Percentiles rank a stretch among this genome's conserved stretches.
Evolutionary conservation across 1,284 basidiomycete genomes (phyloP).

Genomic region (Trichosporon sp.): DNA sequence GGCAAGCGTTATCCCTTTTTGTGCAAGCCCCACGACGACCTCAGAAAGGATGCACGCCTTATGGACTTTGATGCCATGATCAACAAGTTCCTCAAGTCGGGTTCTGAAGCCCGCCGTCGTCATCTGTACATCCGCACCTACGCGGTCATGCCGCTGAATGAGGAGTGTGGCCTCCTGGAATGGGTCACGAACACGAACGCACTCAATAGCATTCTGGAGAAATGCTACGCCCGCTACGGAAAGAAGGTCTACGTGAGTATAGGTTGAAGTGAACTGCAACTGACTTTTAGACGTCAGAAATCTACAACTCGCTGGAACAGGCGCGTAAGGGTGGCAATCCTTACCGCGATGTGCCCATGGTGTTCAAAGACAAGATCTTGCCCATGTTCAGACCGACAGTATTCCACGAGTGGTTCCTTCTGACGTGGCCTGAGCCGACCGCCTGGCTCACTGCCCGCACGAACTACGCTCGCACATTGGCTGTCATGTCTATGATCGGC

Average conservation of each 20-base stretch:
- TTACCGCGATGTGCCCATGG: conserved; percentile 20
- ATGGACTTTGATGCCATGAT: conserved; percentile 99
- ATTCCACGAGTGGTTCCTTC: conserved; percentile 97
- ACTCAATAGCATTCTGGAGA: conserved; percentile 74
- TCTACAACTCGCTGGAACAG: conserved; percentile 61
- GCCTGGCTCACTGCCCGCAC: conserved; percentile 89
- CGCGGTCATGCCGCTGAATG: conserved; percentile 93
- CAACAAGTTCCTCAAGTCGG: conserved; percentile 92
- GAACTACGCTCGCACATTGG: conserved; percentile 83
- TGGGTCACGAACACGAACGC: conserved; percentile 96
- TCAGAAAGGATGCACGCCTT: conserved; percentile 93
- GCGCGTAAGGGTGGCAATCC: conserved; percentile 23
- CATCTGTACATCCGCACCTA: conserved; percentile 92
- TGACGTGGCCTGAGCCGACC: conserved; percentile 94
- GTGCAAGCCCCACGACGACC: conserved; percentile 96
- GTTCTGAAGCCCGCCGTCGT: conserved; percentile 86
- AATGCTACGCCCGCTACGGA: conserved; percentile 69
- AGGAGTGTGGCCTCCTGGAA: conserved; percentile 96
- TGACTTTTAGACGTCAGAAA: conserved; percentile 58
- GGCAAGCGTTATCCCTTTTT: conserved; percentile 88
- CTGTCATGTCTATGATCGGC: conserved; percentile 99
- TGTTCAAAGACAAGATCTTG: conserved; percentile 69
- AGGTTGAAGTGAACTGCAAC: conserved; percentile 3
- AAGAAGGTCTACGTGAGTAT: conserved; percentile 67
- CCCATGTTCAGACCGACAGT: conserved; percentile 71